phyloP scores from a whole-genome alignment of 179 eudicot genomes.

The Silene noctiflora region DNA sequence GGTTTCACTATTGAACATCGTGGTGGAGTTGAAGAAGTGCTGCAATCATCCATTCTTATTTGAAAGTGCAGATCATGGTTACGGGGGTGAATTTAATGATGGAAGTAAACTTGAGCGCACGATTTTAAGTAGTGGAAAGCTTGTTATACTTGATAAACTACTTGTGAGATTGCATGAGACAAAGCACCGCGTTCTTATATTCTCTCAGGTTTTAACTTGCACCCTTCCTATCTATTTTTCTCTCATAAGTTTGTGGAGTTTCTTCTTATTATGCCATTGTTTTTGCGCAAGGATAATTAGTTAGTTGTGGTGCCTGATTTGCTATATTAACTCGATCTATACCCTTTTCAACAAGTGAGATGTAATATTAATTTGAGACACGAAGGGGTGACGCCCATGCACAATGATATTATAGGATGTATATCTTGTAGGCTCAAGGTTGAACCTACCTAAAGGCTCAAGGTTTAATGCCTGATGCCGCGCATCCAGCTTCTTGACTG shows the following conservation, averaged over 20 bases:
- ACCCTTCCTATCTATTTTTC: conserved; percentile 1
- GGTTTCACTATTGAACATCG: conserved; percentile 97
- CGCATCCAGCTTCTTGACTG: background rate
- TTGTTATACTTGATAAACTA: conserved; percentile 92
- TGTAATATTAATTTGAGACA: no score
- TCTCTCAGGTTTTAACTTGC: conserved; percentile 72
- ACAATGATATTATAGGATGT: no score
- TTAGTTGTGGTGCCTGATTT: background rate
- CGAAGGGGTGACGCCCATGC: no score
- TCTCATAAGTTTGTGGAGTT: background rate
- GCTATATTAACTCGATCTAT: background rate
- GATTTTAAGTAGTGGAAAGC: conserved; percentile 91
- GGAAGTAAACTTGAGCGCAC: conserved; percentile 86
- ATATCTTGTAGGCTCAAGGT: background rate
- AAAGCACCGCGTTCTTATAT: conserved; percentile 96
- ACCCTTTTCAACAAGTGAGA: no score
- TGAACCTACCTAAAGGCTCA: background rate
- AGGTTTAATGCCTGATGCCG: background rate
- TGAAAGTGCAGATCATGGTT: conserved; percentile 99
- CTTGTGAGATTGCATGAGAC: conserved; percentile 87
- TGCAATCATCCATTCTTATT: conserved; percentile 99
- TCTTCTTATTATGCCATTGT: background rate
- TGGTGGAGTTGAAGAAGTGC: conserved; percentile 99
- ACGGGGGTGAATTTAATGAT: conserved; percentile 90
- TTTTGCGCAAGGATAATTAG: background rate